Evolutionary conservation across 768 basidiomycete species (phyloP).

Genomic region (Crucibulum laeve): DNA sequence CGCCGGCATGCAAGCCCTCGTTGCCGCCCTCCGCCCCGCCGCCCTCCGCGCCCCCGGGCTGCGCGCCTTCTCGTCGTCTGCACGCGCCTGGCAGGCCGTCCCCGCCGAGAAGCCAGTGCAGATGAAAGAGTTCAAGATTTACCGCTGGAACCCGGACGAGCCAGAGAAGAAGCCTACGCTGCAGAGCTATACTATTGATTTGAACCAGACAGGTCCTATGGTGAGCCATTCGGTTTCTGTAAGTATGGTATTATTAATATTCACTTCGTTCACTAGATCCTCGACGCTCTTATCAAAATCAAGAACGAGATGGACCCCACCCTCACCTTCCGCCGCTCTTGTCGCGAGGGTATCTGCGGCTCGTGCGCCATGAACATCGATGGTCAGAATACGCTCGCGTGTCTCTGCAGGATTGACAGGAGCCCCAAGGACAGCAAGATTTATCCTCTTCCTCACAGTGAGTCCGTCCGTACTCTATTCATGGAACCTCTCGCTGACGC

Average conservation of each 20-base stretch:
- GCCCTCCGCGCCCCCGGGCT: neutral
- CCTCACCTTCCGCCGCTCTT: constrained; percentile 91
- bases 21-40: neutral
- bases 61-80: constrained; percentile 27
- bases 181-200: constrained; percentile 88
- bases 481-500: neutral
- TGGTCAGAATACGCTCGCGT: constrained; percentile 96
- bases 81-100: constrained; percentile 33
- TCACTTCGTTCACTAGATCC: constrained; percentile 38
- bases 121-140: constrained; percentile 96
- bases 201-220: constrained; percentile 96
- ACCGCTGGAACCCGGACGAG: constrained; percentile 98
- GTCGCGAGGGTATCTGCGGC: constrained; percentile 95
- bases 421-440: constrained; percentile 78
- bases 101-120: constrained; percentile 64
- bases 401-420: constrained; percentile 92
- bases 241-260: neutral
- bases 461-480: neutral
- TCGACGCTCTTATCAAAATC: constrained; percentile 96
- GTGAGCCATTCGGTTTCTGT: constrained; percentile 22
- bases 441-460: constrained; percentile 97
- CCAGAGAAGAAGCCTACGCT: constrained; percentile 87
- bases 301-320: constrained; percentile 99
- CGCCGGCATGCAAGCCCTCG: constrained; percentile 6
- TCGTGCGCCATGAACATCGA: constrained; percentile 99